phyloP scores from a whole-genome alignment of 2,329 filamentous ascomycete genomes.

The Tolypocladium amazonense region DNA sequence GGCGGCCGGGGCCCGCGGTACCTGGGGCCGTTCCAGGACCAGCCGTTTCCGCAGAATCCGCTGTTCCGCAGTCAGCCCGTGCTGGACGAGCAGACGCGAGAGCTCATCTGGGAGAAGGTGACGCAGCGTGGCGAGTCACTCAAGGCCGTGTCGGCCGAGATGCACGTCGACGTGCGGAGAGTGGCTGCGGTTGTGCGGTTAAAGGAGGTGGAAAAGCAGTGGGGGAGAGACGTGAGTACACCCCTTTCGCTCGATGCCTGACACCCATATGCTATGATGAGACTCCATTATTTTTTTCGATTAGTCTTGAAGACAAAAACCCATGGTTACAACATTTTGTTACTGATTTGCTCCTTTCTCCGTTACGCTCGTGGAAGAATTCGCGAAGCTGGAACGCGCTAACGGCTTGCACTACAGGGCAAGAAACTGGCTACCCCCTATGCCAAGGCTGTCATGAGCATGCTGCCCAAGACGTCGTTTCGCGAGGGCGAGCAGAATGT shows the following conservation, averaged over 20 bases:
- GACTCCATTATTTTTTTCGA: slow-evolving; percentile 67
- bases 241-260: slow-evolving; percentile 6
- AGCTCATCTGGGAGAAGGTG: slow-evolving; percentile 63
- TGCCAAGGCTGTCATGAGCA: slow-evolving; percentile 60
- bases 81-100: slow-evolving; percentile 60
- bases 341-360: slow-evolving; percentile 9
- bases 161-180: slow-evolving; percentile 70
- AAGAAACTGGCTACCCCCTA: slow-evolving; percentile 71
- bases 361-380: not conserved
- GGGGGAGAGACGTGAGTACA: slow-evolving; percentile 59
- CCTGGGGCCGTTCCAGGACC: slow-evolving; percentile 24
- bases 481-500: slow-evolving; percentile 35
- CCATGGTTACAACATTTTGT: slow-evolving; percentile 61
- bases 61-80: slow-evolving; percentile 62
- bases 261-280: slow-evolving; percentile 46
- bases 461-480: slow-evolving; percentile 65
- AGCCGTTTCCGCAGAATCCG: slow-evolving; percentile 66
- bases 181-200: slow-evolving; percentile 78
- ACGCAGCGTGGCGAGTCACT: slow-evolving; percentile 56
- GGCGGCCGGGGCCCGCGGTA: slow-evolving; percentile 22
- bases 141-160: slow-evolving; percentile 65
- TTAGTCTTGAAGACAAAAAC: slow-evolving; percentile 97
- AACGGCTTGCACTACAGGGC: slow-evolving; percentile 41
- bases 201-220: slow-evolving; percentile 76
- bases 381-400: not conserved